phyloP scores from a whole-genome alignment of 345 rosid species.

The Aquilaria sinensis region DNA sequence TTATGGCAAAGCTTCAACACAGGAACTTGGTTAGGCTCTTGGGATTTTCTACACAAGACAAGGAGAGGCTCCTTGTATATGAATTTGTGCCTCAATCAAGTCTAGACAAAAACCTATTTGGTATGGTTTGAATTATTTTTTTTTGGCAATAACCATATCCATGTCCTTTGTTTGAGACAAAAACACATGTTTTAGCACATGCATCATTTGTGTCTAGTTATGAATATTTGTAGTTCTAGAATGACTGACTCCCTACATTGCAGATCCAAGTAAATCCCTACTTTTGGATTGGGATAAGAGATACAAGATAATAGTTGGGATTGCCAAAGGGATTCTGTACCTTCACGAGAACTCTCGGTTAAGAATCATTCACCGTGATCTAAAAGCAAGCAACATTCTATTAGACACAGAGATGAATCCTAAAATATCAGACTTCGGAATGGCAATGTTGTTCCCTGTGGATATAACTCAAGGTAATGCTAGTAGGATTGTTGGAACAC shows the following conservation, averaged over 20 bases:
- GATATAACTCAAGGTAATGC: conserved; percentile 6
- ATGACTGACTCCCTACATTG: not conserved
- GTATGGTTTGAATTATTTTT: conserved; percentile 7
- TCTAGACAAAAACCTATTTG: conserved; percentile 34
- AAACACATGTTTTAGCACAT: too few species aligned
- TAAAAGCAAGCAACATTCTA: too few species aligned
- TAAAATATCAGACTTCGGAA: conserved; percentile 26
- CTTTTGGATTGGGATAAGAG: conserved; percentile 10
- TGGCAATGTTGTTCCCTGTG: conserved; percentile 22
- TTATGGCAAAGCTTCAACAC: conserved; percentile 51
- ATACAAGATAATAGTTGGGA: conserved; percentile 25
- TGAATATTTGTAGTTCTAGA: too few species aligned
- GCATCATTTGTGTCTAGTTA: not conserved
- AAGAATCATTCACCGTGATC: conserved; percentile 10
- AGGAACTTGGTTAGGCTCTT: conserved; percentile 36
- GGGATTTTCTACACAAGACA: conserved; percentile 29
- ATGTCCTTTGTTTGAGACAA: not conserved
- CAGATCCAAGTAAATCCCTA: not conserved
- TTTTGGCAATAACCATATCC: conserved; percentile 24
- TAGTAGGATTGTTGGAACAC: conserved; percentile 8
- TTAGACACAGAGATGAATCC: too few species aligned
- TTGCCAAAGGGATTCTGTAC: conserved; percentile 26
- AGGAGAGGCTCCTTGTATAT: too few species aligned
- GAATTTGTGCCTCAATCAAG: conserved; percentile 23
- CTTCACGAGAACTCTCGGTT: conserved; percentile 30